phyloP scores from a whole-genome alignment of 2,329 filamentous ascomycete genomes.

The Xylariaceae sp. region DNA sequence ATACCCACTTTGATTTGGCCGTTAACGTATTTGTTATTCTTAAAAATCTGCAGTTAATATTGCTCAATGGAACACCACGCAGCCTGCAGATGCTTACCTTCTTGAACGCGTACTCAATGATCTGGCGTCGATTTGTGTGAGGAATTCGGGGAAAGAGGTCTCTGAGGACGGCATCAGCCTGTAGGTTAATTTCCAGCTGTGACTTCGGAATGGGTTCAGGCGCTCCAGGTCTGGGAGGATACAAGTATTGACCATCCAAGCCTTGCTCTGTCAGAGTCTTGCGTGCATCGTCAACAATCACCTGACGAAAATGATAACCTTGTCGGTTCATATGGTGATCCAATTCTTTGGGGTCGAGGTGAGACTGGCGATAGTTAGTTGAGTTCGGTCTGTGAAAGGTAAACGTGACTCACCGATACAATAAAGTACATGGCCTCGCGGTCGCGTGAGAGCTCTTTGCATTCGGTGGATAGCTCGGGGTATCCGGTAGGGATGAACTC shows the following conservation, averaged over 20 bases:
- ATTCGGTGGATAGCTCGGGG: constrained; percentile 55
- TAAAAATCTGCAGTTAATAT: constrained; percentile 10
- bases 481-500: constrained; percentile 61
- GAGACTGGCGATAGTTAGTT: constrained; percentile 29
- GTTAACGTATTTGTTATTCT: constrained; percentile 50
- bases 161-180: constrained; percentile 58
- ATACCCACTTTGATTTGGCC: constrained; percentile 56
- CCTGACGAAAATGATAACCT: constrained; percentile 57
- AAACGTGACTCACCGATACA: constrained; percentile 50
- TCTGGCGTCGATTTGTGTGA: constrained; percentile 58
- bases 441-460: constrained; percentile 63
- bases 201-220: constrained; percentile 58
- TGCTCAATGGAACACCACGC: neutral
- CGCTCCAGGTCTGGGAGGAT: constrained; percentile 25
- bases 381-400: constrained; percentile 13
- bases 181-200: constrained; percentile 57
- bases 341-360: constrained; percentile 34
- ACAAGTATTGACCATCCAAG: constrained; percentile 25
- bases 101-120: constrained; percentile 60
- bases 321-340: constrained; percentile 54
- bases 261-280: constrained; percentile 21
- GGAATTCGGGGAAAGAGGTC: constrained; percentile 65
- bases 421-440: constrained; percentile 62
- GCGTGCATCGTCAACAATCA: constrained; percentile 55
- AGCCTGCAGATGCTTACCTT: constrained; percentile 43